Evolutionary conservation across 331 rosid genomes (phyloP).

Genomic region (Dryas integrifolia): DNA sequence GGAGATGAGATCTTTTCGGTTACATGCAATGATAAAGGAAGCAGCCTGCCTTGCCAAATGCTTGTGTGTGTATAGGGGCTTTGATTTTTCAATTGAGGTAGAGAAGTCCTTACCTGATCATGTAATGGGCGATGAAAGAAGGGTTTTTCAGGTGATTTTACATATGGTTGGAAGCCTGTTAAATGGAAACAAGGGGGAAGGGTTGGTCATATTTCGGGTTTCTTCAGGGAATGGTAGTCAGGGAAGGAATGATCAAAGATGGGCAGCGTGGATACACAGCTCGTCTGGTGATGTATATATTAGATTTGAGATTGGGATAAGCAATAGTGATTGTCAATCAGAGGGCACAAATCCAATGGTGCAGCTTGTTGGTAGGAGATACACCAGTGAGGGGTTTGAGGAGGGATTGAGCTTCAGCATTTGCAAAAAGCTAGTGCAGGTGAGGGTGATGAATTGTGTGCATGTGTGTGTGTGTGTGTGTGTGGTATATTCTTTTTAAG

Average conservation of each 20-base stretch:
- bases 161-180: slow-evolving; percentile 94
- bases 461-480: neutral
- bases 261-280: slow-evolving; percentile 83
- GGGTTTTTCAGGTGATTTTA: slow-evolving; percentile 96
- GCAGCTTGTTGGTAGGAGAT: slow-evolving; percentile 45
- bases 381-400: slow-evolving; percentile 59
- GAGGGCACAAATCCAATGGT: slow-evolving; percentile 47
- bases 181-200: slow-evolving; percentile 53
- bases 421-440: slow-evolving; percentile 93
- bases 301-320: slow-evolving; percentile 79
- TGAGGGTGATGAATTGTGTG: slow-evolving; percentile 32
- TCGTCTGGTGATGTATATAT: slow-evolving; percentile 74
- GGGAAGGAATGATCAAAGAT: slow-evolving; percentile 82
- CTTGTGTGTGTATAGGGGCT: slow-evolving; percentile 72
- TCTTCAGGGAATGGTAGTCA: slow-evolving; percentile 70
- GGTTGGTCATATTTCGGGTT: slow-evolving; percentile 57
- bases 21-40: slow-evolving; percentile 83
- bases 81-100: slow-evolving; percentile 67
- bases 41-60: slow-evolving; percentile 95
- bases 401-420: slow-evolving; percentile 83
- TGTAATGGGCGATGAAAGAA: slow-evolving; percentile 89
- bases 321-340: slow-evolving; percentile 47
- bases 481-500: neutral
- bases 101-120: slow-evolving; percentile 80
- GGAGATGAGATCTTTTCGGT: slow-evolving; percentile 72